phyloP scores from a whole-genome alignment of 2,329 filamentous ascomycete species.

The Aspergillus novofumigatus region DNA sequence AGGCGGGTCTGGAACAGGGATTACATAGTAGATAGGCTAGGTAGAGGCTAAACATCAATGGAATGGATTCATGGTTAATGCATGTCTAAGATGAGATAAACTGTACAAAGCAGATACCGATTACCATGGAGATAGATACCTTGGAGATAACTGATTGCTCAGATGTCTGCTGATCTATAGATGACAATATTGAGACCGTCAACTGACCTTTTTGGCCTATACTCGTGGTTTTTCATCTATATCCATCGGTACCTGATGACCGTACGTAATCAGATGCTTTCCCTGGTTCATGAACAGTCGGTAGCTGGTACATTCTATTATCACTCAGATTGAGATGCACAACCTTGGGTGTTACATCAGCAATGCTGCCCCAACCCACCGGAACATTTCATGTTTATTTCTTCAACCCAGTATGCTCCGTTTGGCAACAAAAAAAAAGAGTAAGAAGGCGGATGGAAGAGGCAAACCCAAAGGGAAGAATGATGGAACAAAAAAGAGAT shows the following conservation, averaged over 20 bases:
- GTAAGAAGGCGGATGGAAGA: no score
- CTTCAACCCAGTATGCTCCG: background rate
- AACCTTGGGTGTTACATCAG: background rate
- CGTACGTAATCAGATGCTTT: background rate
- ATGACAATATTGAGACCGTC: background rate
- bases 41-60: background rate
- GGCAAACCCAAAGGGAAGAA: background rate
- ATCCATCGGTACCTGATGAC: background rate
- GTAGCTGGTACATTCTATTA: background rate
- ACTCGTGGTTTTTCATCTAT: background rate
- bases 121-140: background rate
- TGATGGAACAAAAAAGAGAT: slow-evolving; percentile 8
- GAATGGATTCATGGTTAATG: background rate
- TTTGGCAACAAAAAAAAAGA: no score
- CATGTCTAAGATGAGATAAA: no score
- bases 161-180: background rate
- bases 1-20: background rate
- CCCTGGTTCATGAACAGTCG: background rate
- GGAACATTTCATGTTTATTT: background rate
- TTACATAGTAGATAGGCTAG: background rate
- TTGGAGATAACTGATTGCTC: background rate
- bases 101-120: background rate
- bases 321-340: background rate
- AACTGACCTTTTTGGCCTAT: background rate
- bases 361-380: background rate